phyloP scores from a whole-genome alignment of 2,329 filamentous ascomycete species.

The Colletotrichum aenigma region DNA sequence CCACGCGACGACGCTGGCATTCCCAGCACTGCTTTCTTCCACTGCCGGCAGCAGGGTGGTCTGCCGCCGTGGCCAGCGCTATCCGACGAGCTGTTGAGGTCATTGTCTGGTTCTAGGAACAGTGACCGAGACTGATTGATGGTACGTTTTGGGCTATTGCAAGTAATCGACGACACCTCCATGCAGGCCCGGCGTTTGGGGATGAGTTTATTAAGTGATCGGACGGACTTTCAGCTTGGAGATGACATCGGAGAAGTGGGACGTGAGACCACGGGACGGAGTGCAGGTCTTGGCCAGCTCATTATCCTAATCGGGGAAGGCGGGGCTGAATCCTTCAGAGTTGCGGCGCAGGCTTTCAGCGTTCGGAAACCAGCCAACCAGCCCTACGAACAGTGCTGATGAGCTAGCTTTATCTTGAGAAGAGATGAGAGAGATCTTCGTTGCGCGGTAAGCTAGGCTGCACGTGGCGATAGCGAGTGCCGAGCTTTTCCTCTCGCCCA shows the following conservation, averaged over 20 bases:
- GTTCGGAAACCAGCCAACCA: not conserved
- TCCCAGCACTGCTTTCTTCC: conserved; percentile 43
- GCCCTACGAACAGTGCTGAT: not conserved
- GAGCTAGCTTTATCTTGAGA: not conserved
- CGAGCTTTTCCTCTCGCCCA: not conserved
- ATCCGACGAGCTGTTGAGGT: not conserved
- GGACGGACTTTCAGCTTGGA: not conserved
- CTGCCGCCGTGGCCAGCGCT: not conserved
- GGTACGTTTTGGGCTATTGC: conserved; percentile 2
- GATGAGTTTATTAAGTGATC: not conserved
- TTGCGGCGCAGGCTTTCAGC: not conserved
- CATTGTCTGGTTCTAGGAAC: not conserved
- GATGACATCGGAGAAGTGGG: not conserved
- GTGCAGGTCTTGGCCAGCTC: conserved; percentile 19
- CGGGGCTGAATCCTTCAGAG: not conserved
- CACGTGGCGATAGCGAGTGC: not conserved
- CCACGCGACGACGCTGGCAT: conserved; percentile 40
- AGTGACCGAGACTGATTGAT: not conserved
- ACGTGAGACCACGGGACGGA: not conserved
- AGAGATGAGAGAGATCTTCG: not conserved
- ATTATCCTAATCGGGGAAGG: conserved; percentile 14
- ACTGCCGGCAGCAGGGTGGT: not conserved
- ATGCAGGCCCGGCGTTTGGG: not conserved
- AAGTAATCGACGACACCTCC: not conserved
- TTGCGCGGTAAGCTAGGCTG: not conserved